Base-by-base conservation (phyloP, 139 green algal species). In the Picocystis salinarum region DNA sequence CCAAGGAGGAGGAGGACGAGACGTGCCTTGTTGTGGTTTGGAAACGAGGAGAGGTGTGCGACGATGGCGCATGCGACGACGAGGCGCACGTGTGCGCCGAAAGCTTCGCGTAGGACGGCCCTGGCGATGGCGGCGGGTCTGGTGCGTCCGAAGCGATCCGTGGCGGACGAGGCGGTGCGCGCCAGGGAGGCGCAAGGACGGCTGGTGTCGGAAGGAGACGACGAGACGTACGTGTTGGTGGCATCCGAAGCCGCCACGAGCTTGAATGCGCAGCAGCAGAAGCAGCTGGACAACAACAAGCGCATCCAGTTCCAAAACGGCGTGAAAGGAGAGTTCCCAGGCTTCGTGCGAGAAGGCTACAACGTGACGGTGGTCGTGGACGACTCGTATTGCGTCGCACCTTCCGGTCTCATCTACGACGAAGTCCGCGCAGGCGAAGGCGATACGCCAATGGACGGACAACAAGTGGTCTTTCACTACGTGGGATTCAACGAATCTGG, bases 401-500 rank as follows among this genome's bases (percentile, higher is more conserved):
- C 24, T 56, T 46, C 42, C 26, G 36, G 79, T 23, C 51, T 91
- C 6, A 79, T 92, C 30, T 91, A 76, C 67, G 76, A 77, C 58
- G 81, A 92, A 47, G 83, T 75, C 46, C 55, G 69, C 27, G 52
- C 56, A 23, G 82, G 79, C 5, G 26, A 4, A 1, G 79, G 75
- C 0, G 17, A 42, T 5, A 45, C 41, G 26, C 83, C 84, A 2
- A 4, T 51, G 25, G 73, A 92, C 37, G 80, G 77, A 0, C 78
- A 98, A 59, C 59, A 96, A 69, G 75, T 79, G 13, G 51, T 73
- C 4, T 96, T 96, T 57, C 50, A 95, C 47, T 99, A 99, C 69
- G 86, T 68, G 0, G 89, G 74, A 2, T 99, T 93, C 69, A 99
- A 99, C 55, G 89, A 99, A 60, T 74, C 57, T 1, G 86, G 75